Conservation (phyloP, 495 filamentous ascomycete genomes). For the Penicillium cinerascens region DNA sequence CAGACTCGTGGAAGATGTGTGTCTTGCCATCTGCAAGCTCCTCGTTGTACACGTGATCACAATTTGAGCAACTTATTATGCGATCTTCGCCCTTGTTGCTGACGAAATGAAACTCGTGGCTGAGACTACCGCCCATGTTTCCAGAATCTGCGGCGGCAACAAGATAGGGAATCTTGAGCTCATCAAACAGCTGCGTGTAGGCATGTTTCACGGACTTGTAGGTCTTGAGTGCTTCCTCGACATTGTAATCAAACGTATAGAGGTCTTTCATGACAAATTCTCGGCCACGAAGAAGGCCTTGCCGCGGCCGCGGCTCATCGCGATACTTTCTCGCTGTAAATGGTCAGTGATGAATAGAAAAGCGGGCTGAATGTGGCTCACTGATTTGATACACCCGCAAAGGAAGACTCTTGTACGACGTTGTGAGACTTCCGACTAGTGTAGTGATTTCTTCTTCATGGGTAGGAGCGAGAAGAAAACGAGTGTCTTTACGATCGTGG, state of each 20-base stretch:
- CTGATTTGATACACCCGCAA: slow-evolving; percentile 88
- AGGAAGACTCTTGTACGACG: slow-evolving; percentile 84
- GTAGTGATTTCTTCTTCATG: slow-evolving; percentile 95
- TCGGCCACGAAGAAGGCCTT: slow-evolving; percentile 83
- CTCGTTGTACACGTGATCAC: slow-evolving; percentile 78
- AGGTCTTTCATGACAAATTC: slow-evolving; percentile 99
- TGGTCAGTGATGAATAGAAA: slow-evolving; percentile 7
- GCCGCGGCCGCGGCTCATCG: slow-evolving; percentile 82
- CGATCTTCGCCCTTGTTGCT: slow-evolving; percentile 82
- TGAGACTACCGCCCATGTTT: slow-evolving; percentile 89
- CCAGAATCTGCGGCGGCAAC: slow-evolving; percentile 89
- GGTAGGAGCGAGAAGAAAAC: slow-evolving; percentile 81
- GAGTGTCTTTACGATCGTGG: slow-evolving; percentile 69
- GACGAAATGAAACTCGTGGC: slow-evolving; percentile 90
- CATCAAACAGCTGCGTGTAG: slow-evolving; percentile 73
- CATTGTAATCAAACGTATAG: slow-evolving; percentile 83
- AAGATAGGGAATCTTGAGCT: slow-evolving; percentile 78
- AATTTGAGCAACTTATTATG: slow-evolving; percentile 69
- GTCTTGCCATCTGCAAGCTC: slow-evolving; percentile 61
- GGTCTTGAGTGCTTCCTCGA: slow-evolving; percentile 64
- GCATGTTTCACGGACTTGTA: slow-evolving; percentile 67
- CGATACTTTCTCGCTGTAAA: slow-evolving; percentile 79
- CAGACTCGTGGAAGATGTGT: slow-evolving; percentile 14
- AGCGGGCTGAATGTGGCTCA: slow-evolving; percentile 31
- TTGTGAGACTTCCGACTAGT: slow-evolving; percentile 67